phyloP scores from a whole-genome alignment of 192 early-diverging fungal genomes.

The Chytriomyces confervae region DNA sequence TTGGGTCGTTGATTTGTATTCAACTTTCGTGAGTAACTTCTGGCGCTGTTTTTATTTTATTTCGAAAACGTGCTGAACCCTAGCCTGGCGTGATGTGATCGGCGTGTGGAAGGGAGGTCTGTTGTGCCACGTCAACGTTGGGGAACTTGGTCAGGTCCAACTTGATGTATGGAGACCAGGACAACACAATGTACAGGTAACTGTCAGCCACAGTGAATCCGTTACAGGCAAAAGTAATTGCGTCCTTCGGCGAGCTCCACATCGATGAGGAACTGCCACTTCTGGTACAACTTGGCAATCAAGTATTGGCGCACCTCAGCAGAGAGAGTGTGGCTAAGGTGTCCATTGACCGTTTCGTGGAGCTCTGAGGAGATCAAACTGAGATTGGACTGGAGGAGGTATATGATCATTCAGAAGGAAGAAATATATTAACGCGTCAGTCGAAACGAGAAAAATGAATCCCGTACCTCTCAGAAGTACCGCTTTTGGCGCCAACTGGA shows the following conservation, averaged over 20 bases:
- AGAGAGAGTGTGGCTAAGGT: conserved; percentile 25
- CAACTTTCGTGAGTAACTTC: too few species aligned
- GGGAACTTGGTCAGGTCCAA: conserved; percentile 39
- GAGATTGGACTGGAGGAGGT: conserved; percentile 45
- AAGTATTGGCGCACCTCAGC: conserved; percentile 24
- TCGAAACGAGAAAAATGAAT: too few species aligned
- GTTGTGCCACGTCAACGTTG: conserved; percentile 2
- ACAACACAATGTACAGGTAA: conserved; percentile 40
- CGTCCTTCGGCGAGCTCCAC: conserved; percentile 38
- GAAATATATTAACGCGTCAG: too few species aligned
- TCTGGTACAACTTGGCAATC: background rate
- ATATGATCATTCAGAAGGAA: too few species aligned
- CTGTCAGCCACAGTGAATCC: conserved; percentile 40
- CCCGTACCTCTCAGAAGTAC: too few species aligned
- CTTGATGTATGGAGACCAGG: conserved; percentile 23
- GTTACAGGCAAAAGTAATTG: conserved; percentile 45
- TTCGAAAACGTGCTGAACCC: too few species aligned
- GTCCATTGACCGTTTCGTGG: conserved; percentile 17
- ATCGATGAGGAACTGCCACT: conserved; percentile 38
- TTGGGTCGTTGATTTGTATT: too few species aligned
- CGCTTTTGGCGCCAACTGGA: too few species aligned
- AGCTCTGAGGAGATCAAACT: conserved; percentile 36
- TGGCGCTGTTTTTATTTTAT: too few species aligned
- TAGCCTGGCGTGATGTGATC: too few species aligned
- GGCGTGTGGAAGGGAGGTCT: too few species aligned